Evolutionary conservation across 176 grass and related monocot genomes (phyloP), one percentile per base, ranked within the genome.

Genomic region (Juncus effusus): DNA sequence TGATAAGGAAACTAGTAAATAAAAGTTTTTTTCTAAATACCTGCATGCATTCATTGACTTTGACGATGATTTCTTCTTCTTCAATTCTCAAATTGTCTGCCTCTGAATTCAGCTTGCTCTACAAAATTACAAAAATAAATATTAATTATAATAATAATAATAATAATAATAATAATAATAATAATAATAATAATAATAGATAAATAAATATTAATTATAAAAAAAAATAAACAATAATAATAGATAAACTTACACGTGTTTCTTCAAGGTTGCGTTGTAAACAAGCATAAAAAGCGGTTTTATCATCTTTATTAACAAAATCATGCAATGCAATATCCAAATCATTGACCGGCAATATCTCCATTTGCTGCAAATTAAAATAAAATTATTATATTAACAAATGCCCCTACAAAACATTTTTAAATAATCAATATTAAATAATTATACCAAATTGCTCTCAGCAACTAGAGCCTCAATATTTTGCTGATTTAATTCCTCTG

Each of bases 1-100:
- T 28, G 12, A 38, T 9, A 15, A 4, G 2, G 60, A 44, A 28
- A 62, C 2, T 59, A 3, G 3, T 55, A 54, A 58, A 42, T 63
- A n/a, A 38, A 61, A 50, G 63, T n/a, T 3, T 51, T 52, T 3
- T 68, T 14, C 78, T 68, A 5, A 39, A 63, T 75, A 80, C 88
- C 94, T 93, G 82, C 88, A 97, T 80, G 80, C 85, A 89, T 77
- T 86, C 78, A 6, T 75, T 82, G 56, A 87, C 80, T 93, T 93
- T 93, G 59, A 75, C 37, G 54, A 52, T 37, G 64, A 84, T 63
- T 6, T 66, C 50, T 50, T 90, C 76, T 75, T 77, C 81, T 57
- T 80, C 74, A 1, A 81, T 53, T 40, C 59, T 79, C 4, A 45
- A 79, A 58, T 77, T 79, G 45, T 77, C 57, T 35, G 42, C 19